Conservation (phyloP, 768 basidiomycete genomes). For the Asterophora parasitica region DNA sequence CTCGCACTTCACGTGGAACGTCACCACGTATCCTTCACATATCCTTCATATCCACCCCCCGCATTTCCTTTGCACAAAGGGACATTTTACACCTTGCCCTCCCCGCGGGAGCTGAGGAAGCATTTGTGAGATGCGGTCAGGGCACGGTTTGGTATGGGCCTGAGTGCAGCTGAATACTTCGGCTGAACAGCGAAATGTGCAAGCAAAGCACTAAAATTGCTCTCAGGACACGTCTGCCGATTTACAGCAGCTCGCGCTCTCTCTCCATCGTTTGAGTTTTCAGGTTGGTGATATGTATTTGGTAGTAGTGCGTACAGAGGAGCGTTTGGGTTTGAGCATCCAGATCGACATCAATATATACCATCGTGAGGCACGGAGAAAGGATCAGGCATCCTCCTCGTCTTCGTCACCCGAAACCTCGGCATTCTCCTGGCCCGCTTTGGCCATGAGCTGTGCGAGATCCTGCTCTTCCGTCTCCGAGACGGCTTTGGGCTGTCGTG, state of each 20-base stretch:
- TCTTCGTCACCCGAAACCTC: slow-evolving; percentile 96
- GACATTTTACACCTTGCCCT: too few relatives aligned
- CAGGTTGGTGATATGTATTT: neutral
- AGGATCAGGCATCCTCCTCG: slow-evolving; percentile 48
- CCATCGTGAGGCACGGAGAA: neutral
- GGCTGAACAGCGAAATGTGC: too few relatives aligned
- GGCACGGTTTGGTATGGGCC: too few relatives aligned
- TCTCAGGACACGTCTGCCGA: too few relatives aligned
- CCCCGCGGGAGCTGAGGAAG: too few relatives aligned
- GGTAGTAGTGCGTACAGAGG: neutral
- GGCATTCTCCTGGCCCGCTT: slow-evolving; percentile 88
- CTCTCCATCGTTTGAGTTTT: neutral
- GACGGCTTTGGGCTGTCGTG: slow-evolving; percentile 85
- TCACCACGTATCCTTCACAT: too few relatives aligned
- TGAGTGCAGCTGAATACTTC: too few relatives aligned
- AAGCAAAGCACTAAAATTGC: too few relatives aligned
- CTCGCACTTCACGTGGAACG: too few relatives aligned
- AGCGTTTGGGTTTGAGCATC: neutral
- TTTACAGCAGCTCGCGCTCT: neutral
- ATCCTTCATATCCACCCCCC: too few relatives aligned
- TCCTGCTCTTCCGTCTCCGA: slow-evolving; percentile 98
- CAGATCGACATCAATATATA: neutral
- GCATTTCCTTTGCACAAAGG: too few relatives aligned
- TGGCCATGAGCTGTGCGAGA: slow-evolving; percentile 94
- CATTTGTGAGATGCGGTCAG: too few relatives aligned